Evolutionary conservation across 257 asterid species (phyloP).

Genomic region (Solanum appendiculatum): DNA sequence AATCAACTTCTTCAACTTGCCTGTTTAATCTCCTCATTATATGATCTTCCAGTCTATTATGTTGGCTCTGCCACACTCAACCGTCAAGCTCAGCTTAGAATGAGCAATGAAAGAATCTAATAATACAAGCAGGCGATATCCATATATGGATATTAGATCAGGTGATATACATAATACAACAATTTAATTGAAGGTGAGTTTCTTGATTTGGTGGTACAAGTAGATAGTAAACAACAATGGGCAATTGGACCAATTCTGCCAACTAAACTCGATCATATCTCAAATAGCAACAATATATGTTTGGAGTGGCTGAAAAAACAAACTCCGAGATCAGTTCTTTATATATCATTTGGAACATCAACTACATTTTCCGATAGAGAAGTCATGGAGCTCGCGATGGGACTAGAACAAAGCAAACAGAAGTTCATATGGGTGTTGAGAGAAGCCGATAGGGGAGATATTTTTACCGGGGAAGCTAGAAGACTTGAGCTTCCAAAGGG

Average conservation of each 20-base stretch:
- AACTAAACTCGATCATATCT: background rate
- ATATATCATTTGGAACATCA: slow-evolving; percentile 41
- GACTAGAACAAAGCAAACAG: slow-evolving; percentile 24
- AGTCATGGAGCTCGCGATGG: slow-evolving; percentile 30
- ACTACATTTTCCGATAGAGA: slow-evolving; percentile 23
- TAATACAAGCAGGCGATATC: too few relatives aligned
- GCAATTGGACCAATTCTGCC: slow-evolving; percentile 73
- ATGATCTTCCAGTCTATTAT: too few relatives aligned
- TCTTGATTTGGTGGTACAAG: slow-evolving; percentile 20
- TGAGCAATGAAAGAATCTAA: too few relatives aligned
- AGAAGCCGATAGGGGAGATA: slow-evolving; percentile 26
- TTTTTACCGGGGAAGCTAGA: background rate
- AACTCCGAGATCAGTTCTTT: slow-evolving; percentile 21
- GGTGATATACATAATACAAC: slow-evolving; percentile 56
- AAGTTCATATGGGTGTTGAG: slow-evolving; percentile 39
- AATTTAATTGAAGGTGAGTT: slow-evolving; percentile 33
- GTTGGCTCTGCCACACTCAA: too few relatives aligned
- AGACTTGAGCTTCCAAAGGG: slow-evolving; percentile 13
- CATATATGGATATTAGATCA: slow-evolving; percentile 15
- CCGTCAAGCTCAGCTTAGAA: too few relatives aligned
- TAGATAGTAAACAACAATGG: slow-evolving; percentile 31
- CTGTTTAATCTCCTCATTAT: too few relatives aligned
- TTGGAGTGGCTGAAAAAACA: slow-evolving; percentile 34
- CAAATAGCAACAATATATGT: slow-evolving; percentile 15
- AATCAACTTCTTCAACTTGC: too few relatives aligned